Evolutionary conservation across 1,284 basidiomycete genomes (phyloP).

Genomic region (Heterobasidion annosum): DNA sequence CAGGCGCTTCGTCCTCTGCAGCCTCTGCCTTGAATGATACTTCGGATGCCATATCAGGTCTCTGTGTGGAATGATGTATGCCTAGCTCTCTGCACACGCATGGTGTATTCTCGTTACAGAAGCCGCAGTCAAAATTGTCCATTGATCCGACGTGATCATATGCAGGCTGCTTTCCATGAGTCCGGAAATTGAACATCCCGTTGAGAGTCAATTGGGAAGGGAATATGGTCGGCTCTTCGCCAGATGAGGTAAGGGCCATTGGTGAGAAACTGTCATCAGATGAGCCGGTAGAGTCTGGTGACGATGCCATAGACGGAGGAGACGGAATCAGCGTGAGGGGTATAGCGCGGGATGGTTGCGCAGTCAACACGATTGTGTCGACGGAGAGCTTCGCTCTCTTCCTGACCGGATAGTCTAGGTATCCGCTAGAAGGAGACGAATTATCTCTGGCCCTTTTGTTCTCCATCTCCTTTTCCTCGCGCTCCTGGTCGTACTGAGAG

Average conservation of each 20-base stretch:
- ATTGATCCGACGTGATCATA: slow-evolving; percentile 24
- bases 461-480: slow-evolving; percentile 26
- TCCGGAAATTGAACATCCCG: slow-evolving; percentile 24
- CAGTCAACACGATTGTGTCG: slow-evolving; percentile 17
- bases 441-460: slow-evolving; percentile 51
- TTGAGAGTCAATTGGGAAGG: slow-evolving; percentile 18
- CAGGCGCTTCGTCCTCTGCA: slow-evolving; percentile 14
- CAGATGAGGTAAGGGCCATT: slow-evolving; percentile 24
- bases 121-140: slow-evolving; percentile 47
- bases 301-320: slow-evolving; percentile 38
- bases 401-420: slow-evolving; percentile 25
- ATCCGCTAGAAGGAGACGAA: slow-evolving; percentile 21
- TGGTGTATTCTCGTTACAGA: slow-evolving; percentile 60
- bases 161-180: slow-evolving; percentile 18
- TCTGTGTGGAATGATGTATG: slow-evolving; percentile 29
- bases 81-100: slow-evolving; percentile 69
- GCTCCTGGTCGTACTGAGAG: slow-evolving; percentile 37
- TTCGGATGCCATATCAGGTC: slow-evolving; percentile 10
- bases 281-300: slow-evolving; percentile 37
- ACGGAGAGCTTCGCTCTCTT: slow-evolving; percentile 35
- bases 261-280: slow-evolving; percentile 39
- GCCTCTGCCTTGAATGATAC: slow-evolving; percentile 26
- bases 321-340: slow-evolving; percentile 18
- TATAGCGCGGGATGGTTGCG: slow-evolving; percentile 12
- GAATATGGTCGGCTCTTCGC: slow-evolving; percentile 20